Conservation (phyloP, 805 yeast species). For the Pachysolen tannophilus region DNA sequence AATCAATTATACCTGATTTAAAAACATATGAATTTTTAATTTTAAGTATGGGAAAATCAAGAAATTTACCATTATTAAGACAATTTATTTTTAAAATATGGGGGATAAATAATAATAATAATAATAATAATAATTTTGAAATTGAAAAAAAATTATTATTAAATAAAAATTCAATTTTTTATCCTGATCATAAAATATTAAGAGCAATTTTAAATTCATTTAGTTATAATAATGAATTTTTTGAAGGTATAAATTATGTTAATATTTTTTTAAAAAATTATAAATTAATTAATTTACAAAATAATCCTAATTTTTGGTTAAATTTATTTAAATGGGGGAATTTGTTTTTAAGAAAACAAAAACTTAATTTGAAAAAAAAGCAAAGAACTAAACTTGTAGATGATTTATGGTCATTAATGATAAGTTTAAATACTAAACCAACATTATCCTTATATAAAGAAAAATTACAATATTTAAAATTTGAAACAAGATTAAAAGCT, state of each 20-base stretch:
- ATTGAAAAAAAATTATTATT: not conserved
- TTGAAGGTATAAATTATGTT: slow-evolving; percentile 19
- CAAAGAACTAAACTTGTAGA: slow-evolving; percentile 7
- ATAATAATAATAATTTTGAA: slow-evolving; percentile 1
- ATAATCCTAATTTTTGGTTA: slow-evolving; percentile 21
- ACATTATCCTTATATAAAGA: slow-evolving; percentile 7
- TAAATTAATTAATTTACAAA: slow-evolving; percentile 11
- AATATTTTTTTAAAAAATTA: slow-evolving; percentile 17
- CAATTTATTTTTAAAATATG: slow-evolving; percentile 18
- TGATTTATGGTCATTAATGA: slow-evolving; percentile 7
- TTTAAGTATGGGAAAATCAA: slow-evolving; percentile 19
- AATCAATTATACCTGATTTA: slow-evolving; percentile 14
- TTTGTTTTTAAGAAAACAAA: slow-evolving; percentile 14
- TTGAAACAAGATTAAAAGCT: not conserved
- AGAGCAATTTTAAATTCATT: slow-evolving; percentile 21
- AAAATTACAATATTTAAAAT: slow-evolving; percentile 1
- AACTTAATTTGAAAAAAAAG: slow-evolving; percentile 16
- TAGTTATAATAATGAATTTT: slow-evolving; percentile 19
- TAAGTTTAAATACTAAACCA: slow-evolving; percentile 4
- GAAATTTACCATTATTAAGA: slow-evolving; percentile 18
- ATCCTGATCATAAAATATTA: slow-evolving; percentile 19
- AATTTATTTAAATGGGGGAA: slow-evolving; percentile 15
- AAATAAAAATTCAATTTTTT: slow-evolving; percentile 7
- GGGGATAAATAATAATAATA: slow-evolving; percentile 15
- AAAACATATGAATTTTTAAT: slow-evolving; percentile 17